Evolutionary conservation across 2,329 filamentous ascomycete genomes (phyloP), one percentile per base, ranked within the genome.

Genomic region (Colletotrichum sp.): DNA sequence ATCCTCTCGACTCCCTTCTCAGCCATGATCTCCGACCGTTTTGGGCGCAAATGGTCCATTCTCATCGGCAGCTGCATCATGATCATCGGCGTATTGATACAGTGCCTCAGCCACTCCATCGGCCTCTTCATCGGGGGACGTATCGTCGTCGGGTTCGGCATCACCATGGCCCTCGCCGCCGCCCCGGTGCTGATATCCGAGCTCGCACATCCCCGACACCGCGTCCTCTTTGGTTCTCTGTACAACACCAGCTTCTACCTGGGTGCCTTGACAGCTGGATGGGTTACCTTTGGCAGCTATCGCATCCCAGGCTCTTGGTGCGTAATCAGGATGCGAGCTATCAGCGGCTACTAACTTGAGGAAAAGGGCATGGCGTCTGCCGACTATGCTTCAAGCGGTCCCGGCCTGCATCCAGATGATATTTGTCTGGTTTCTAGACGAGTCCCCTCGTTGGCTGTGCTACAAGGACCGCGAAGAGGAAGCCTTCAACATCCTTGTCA

Each of bases 41-140:
- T 82, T 18, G 88, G 88, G 12, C 81, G 87, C 36, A 86, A 26
- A 84, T 74, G 78, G 78, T 9, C 82, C 84, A 80, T 88, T 24
- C 78, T 82, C 10, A 76, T 80, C 5, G 86, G 86, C 13, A 80
- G 80, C 4, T 72, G 85, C n/a, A 66, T 80, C n/a, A 78, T 79
- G 36, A 81, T 85, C 21, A 75, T 82, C 0, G 78, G 82, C 43
- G 82, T 82, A 2, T 79, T 81, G 2, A 79, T 86, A 71, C 84
- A 86, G 34, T 80, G 78, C 2, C 78, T 79, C 3, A 79, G 82
- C 4, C 74, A 72, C 18, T 80, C 81, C n/a, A n/a, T 78, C 3
- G 36, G 69, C 15, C 78, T 78, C 2, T 86, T 86, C 43, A 81
- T 85, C 21, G 78, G 79, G 0, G 79, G 80, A 0, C 77, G 84